phyloP scores from a whole-genome alignment of 139 green algal genomes.

The Chlamydomonas eustigma region DNA sequence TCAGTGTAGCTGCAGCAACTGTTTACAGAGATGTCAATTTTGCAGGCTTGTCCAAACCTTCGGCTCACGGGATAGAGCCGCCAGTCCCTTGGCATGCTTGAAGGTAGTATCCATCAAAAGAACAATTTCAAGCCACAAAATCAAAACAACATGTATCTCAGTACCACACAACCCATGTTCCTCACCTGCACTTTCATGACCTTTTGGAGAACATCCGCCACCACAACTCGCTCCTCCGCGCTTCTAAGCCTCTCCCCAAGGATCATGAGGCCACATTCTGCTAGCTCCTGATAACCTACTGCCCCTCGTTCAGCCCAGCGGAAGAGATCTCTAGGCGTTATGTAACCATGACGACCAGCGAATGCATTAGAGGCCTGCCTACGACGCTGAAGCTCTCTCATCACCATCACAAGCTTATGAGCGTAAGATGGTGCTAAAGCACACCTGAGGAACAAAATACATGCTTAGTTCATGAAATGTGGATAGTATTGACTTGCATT shows the following conservation, averaged over 20 bases:
- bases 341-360: conserved; percentile 91
- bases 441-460: no score
- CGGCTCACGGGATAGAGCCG: background rate
- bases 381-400: conserved; percentile 86
- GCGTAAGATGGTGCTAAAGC: conserved; percentile 75
- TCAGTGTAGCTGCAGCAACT: background rate
- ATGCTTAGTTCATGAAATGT: no score
- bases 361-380: conserved; percentile 77
- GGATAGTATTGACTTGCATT: no score
- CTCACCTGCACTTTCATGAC: conserved; percentile 61
- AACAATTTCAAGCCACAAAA: background rate
- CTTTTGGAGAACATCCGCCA: conserved; percentile 68
- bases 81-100: background rate
- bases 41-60: conserved; percentile 5
- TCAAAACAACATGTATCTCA: no score
- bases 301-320: conserved; percentile 77
- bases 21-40: background rate
- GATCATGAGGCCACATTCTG: conserved; percentile 82
- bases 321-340: conserved; percentile 96
- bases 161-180: background rate
- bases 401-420: conserved; percentile 81
- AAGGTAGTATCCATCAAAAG: background rate
- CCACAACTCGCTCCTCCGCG: conserved; percentile 64
- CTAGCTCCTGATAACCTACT: conserved; percentile 83
- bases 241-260: conserved; percentile 85